phyloP scores from a whole-genome alignment of 371 early-diverging fungal species.

The Haplosporangium sp. region DNA sequence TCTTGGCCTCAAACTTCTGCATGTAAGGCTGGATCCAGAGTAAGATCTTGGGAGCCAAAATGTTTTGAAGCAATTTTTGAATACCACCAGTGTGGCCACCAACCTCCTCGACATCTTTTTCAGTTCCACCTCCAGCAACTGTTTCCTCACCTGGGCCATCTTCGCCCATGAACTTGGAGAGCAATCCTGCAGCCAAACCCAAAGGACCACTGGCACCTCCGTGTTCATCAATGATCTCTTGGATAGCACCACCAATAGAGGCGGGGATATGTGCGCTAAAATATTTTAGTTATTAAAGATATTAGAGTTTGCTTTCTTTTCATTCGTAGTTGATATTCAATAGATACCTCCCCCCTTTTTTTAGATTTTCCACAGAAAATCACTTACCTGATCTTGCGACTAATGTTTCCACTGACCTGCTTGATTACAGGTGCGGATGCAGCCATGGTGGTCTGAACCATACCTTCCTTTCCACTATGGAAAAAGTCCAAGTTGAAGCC shows the following conservation, averaged over 20 bases:
- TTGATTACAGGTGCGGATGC: constrained; percentile 46
- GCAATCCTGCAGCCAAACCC: constrained; percentile 33
- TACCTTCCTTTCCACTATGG: constrained; percentile 42
- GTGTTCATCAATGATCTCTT: constrained; percentile 40
- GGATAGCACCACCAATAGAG: constrained; percentile 25
- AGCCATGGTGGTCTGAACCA: constrained; percentile 37
- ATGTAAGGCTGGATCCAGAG: constrained; percentile 33
- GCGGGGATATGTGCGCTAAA: constrained; percentile 34
- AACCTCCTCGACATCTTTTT: constrained; percentile 9
- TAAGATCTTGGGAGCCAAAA: constrained; percentile 38
- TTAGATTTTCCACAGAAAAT: neutral
- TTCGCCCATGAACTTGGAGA: constrained; percentile 19
- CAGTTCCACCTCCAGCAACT: constrained; percentile 20
- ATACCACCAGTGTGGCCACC: constrained; percentile 27
- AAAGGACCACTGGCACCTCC: constrained; percentile 25
- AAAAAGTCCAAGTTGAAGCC: constrained; percentile 50
- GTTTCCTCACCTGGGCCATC: constrained; percentile 14
- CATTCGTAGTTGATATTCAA: neutral
- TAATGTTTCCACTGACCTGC: constrained; percentile 41
- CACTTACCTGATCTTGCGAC: constrained; percentile 33
- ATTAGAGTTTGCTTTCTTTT: neutral
- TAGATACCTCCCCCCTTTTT: neutral
- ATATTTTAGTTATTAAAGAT: neutral
- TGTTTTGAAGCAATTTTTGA: constrained; percentile 27
- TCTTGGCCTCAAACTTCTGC: constrained; percentile 39